Evolutionary conservation across 2,329 filamentous ascomycete species (phyloP).

Genomic region (Lachnellula suecica): DNA sequence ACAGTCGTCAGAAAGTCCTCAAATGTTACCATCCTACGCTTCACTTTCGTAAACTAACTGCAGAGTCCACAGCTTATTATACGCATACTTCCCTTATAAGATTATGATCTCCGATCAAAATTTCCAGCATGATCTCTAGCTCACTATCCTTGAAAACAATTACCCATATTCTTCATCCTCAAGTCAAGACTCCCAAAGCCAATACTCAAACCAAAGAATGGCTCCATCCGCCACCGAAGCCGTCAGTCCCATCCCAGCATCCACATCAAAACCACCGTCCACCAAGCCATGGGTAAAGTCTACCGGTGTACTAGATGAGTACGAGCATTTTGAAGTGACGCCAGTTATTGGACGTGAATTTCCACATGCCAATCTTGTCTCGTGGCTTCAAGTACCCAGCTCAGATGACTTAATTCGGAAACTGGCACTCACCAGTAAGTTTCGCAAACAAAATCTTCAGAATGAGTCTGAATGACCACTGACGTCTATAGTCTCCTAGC

Average conservation of each 20-base stretch:
- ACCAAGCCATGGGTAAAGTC: slow-evolving; percentile 26
- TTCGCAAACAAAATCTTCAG: no score
- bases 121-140: slow-evolving; percentile 16
- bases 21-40: background rate
- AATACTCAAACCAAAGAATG: slow-evolving; percentile 8
- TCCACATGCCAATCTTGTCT: slow-evolving; percentile 39
- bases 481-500: slow-evolving; percentile 53
- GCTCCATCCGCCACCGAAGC: slow-evolving; percentile 22
- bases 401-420: slow-evolving; percentile 48
- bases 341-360: slow-evolving; percentile 49
- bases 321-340: slow-evolving; percentile 38
- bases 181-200: background rate
- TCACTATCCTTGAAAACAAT: slow-evolving; percentile 16
- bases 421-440: slow-evolving; percentile 44
- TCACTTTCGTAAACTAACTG: background rate
- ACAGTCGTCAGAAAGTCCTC: background rate
- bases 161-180: slow-evolving; percentile 7
- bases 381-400: slow-evolving; percentile 47
- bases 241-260: slow-evolving; percentile 2
- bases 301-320: slow-evolving; percentile 28
- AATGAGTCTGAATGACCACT: no score
- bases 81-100: background rate
- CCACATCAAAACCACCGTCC: slow-evolving; percentile 6
- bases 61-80: background rate
- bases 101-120: no score